phyloP scores from a whole-genome alignment of 2,329 filamentous ascomycete genomes.

The Volutella citrinella region DNA sequence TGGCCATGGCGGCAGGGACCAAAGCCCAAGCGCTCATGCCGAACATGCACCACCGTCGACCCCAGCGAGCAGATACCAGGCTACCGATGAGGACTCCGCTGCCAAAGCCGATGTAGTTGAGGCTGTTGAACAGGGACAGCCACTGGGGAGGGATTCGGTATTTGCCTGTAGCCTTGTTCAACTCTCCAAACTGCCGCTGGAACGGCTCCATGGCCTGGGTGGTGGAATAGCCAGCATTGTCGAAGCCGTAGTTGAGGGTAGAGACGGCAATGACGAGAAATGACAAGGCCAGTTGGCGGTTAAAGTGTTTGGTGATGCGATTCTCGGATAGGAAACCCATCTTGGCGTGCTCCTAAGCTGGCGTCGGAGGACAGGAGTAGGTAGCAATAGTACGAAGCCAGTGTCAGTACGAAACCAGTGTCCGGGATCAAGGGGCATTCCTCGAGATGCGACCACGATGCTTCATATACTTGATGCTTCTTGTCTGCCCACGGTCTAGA shows the following conservation, averaged over 20 bases:
- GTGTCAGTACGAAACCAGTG: too few species aligned
- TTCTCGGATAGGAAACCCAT: too few species aligned
- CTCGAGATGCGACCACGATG: too few species aligned
- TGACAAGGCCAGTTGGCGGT: too few species aligned
- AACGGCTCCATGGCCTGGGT: constrained; percentile 32
- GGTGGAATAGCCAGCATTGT: constrained; percentile 31
- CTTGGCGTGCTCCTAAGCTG: too few species aligned
- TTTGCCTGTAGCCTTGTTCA: constrained; percentile 14
- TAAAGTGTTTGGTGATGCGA: too few species aligned
- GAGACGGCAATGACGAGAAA: constrained; percentile 38
- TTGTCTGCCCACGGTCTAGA: too few species aligned
- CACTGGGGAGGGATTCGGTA: constrained; percentile 25
- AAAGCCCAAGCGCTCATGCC: constrained; percentile 31
- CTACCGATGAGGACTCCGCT: constrained; percentile 19
- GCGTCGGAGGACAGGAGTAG: too few species aligned
- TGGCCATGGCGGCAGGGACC: constrained; percentile 4
- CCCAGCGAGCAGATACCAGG: constrained; percentile 13
- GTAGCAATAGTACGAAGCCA: too few species aligned
- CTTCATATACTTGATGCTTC: too few species aligned
- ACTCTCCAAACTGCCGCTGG: constrained; percentile 27
- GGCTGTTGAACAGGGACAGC: constrained; percentile 30
- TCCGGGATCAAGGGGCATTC: too few species aligned
- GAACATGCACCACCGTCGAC: constrained; percentile 23
- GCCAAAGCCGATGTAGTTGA: constrained; percentile 28
- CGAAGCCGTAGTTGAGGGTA: constrained; percentile 35